Evolutionary conservation across 768 basidiomycete genomes (phyloP).

Genomic region (Phaeotremella skinneri): DNA sequence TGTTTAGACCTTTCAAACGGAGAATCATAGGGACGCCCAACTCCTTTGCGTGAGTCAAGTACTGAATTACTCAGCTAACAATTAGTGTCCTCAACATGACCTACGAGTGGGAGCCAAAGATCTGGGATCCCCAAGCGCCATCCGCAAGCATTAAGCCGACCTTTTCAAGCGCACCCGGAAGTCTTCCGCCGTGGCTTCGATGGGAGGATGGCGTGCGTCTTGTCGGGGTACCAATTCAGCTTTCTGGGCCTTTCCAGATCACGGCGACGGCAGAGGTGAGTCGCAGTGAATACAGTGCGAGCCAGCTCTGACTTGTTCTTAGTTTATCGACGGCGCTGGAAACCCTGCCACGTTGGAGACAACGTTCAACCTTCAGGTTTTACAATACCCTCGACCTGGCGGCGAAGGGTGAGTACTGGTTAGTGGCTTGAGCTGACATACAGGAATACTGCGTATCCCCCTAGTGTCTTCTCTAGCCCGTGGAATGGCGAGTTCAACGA

Average conservation of each 20-base stretch:
- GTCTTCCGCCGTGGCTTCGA: slow-evolving; percentile 76
- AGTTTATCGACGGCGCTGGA: slow-evolving; percentile 19
- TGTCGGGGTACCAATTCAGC: slow-evolving; percentile 72
- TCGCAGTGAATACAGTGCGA: no score
- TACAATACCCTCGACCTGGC: slow-evolving; percentile 1
- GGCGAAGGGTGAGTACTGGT: background rate
- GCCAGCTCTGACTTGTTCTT: no score
- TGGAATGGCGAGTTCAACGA: slow-evolving; percentile 2
- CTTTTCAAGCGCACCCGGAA: slow-evolving; percentile 68
- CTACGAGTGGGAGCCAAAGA: slow-evolving; percentile 87
- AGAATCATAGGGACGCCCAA: slow-evolving; percentile 82
- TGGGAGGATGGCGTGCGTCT: slow-evolving; percentile 75
- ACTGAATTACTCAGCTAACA: slow-evolving; percentile 1
- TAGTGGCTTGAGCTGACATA: background rate
- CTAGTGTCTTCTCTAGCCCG: background rate
- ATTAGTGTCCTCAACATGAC: slow-evolving; percentile 55
- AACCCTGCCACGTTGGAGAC: slow-evolving; percentile 19
- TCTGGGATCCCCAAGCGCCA: slow-evolving; percentile 95
- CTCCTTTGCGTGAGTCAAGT: slow-evolving; percentile 59
- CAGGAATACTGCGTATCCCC: background rate
- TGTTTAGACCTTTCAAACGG: slow-evolving; percentile 82
- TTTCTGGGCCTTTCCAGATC: slow-evolving; percentile 72
- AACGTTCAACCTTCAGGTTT: slow-evolving; percentile 20
- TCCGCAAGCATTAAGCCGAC: slow-evolving; percentile 73
- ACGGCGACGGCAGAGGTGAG: slow-evolving; percentile 70